A percentile compares a stretch with the other conserved stretches of the same genome.
Conservation (phyloP, 257 asterid species). For the Rauvolfia tetraphylla region DNA sequence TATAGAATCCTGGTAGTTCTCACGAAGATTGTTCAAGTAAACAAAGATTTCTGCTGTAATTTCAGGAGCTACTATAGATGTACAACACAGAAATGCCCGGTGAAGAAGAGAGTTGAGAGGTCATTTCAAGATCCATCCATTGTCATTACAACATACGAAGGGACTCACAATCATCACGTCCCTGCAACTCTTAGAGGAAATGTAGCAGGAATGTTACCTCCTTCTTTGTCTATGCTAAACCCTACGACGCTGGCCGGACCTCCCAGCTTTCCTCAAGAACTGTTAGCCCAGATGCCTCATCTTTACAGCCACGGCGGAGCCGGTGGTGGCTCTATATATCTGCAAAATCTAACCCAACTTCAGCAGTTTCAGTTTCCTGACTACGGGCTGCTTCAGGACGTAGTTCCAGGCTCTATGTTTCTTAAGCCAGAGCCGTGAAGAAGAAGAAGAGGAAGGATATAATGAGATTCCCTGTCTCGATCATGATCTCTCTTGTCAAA, state of each 20-base stretch:
- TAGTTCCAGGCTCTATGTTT: constrained; percentile 35
- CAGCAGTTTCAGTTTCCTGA: constrained; percentile 29
- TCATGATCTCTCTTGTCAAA: not conserved
- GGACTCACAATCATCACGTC: constrained; percentile 74
- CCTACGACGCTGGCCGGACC: constrained; percentile 16
- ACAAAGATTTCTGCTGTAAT: not conserved
- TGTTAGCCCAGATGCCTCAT: constrained; percentile 23
- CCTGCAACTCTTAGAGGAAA: constrained; percentile 64
- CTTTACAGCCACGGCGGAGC: constrained; percentile 8
- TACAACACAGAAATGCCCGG: constrained; percentile 73
- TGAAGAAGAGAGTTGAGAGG: constrained; percentile 73
- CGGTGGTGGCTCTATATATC: constrained; percentile 18
- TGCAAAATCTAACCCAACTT: constrained; percentile 23
- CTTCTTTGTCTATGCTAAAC: constrained; percentile 40
- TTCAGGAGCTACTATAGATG: constrained; percentile 83
- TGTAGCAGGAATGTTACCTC: constrained; percentile 55
- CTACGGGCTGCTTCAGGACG: constrained; percentile 38
- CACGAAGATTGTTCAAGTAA: no score
- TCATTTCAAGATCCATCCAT: constrained; percentile 65
- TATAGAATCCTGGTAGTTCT: no score
- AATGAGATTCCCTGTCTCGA: not conserved
- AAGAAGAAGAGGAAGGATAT: constrained; percentile 43
- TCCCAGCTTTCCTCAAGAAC: constrained; percentile 31
- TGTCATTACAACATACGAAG: constrained; percentile 77
- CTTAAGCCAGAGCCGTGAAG: constrained; percentile 30